These are phyloP conservation scores for Aureobasidium zeae DNA, from an alignment of 2,329 filamentous ascomycete genomes.

Conservation along the genomic window DNA sequence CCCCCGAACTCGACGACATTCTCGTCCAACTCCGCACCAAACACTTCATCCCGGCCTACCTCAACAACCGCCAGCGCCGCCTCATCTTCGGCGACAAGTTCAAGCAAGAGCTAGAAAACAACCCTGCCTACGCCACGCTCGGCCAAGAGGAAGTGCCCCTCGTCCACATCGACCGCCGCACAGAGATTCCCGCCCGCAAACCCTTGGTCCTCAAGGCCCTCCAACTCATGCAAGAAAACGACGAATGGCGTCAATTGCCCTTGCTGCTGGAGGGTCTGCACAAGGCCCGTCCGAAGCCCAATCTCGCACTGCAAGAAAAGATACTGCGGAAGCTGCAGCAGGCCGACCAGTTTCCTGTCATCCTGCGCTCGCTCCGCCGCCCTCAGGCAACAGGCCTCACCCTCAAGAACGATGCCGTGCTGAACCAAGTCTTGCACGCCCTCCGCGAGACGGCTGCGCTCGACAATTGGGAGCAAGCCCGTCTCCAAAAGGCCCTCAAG, in stretches of 20 bases:
- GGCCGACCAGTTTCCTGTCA: conserved; percentile 24
- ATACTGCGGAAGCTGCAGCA: conserved; percentile 27
- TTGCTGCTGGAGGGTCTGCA: conserved; percentile 27
- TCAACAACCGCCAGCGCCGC: conserved; percentile 33
- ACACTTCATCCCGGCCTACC: conserved; percentile 37
- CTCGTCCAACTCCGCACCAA: conserved; percentile 35
- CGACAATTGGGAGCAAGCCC: conserved; percentile 30
- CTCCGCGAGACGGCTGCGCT: conserved; percentile 29
- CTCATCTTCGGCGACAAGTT: conserved; percentile 36
- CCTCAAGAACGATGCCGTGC: conserved; percentile 26
- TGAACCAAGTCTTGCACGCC: conserved; percentile 29
- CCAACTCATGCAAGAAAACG: conserved; percentile 22
- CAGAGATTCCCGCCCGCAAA: conserved; percentile 25
- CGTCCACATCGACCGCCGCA: conserved; percentile 26
- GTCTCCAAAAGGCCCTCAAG: conserved; percentile 31
- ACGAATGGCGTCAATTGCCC: conserved; percentile 31
- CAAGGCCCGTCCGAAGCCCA: conserved; percentile 19
- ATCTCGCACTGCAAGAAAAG: conserved; percentile 24
- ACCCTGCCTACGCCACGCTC: conserved; percentile 35
- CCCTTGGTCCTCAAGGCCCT: conserved; percentile 25
- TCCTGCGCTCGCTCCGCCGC: conserved; percentile 28
- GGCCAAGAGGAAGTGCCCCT: conserved; percentile 33
- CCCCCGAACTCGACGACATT: conserved; percentile 32
- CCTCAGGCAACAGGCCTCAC: conserved; percentile 28
- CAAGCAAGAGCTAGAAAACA: conserved; percentile 33